Evolutionary conservation across 2,329 filamentous ascomycete species (phyloP), one percentile per base, ranked within the genome.

Genomic region (Ampelomyces quisqualis): DNA sequence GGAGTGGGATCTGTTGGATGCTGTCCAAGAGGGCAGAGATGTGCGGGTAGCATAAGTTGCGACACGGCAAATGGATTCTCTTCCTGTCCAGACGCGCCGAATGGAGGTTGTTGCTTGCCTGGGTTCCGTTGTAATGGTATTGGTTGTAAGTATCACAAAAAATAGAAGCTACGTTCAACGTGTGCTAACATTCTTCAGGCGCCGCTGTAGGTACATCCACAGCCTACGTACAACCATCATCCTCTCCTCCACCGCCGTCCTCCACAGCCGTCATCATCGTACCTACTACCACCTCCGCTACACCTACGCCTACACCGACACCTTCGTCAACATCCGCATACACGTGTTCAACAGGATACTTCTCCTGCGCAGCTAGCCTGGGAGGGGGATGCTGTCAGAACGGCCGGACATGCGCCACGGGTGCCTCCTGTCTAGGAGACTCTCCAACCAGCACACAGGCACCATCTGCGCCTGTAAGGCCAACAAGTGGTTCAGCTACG

Each of bases 51-150:
- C 1, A 80, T 90, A 5, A 78, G 76, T 0, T 90, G 87, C 50
- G 67, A 76, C 47, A 70, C 64, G 2, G 73, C 74, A 2, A 70
- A 73, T 3, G 82, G 78, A 27, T 82, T 85, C 45, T 78, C 79
- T 8, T 78, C 79, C 34, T 91, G 87, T 60, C 74, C 82, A 0
- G 74, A 79, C 6, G 76, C 77, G 22, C 64, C 83, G 0, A 86
- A 86, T 3, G 86, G 86, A 10, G 87, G 86, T 2, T 91, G 87
- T 60, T 91, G 87, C 62, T 81, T 90, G 8, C 74, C 81, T 0
- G 85, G 85, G 4, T 90, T 81, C 57, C 73, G 78, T 1, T 91
- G 87, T 55, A 73, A 80, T 42, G 82, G 82, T 13, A 71, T 83
- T 41, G 87, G 86, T 17, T 91, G 87, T 83, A 70, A 77, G 75